Percentiles rank a stretch among this genome's conserved stretches.
These are phyloP conservation scores for Talaromyces sp. DNA, from an alignment of 2,329 filamentous ascomycete species.

Conservation along the genomic window DNA sequence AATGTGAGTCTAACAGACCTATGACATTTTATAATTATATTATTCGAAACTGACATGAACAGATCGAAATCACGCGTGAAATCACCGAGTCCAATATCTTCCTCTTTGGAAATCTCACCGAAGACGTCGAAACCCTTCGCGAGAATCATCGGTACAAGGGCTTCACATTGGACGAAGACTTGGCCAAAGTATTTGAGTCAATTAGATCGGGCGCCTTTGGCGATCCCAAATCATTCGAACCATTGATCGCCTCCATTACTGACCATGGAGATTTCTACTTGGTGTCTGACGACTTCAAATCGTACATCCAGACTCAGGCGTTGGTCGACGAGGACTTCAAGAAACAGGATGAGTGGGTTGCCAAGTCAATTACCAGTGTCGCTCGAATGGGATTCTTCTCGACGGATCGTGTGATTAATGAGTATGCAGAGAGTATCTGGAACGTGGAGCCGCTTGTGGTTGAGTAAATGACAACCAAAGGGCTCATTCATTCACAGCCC, in stretches of 20 bases:
- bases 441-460: constrained; percentile 76
- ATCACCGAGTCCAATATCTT: constrained; percentile 97
- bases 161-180: constrained; percentile 69
- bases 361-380: constrained; percentile 83
- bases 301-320: constrained; percentile 84
- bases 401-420: constrained; percentile 89
- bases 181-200: constrained; percentile 74
- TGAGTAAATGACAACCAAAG: not conserved
- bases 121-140: constrained; percentile 94
- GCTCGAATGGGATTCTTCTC: constrained; percentile 97
- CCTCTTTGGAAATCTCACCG: constrained; percentile 91
- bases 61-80: constrained; percentile 97
- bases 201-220: constrained; percentile 81
- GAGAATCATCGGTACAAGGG: constrained; percentile 80
- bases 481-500: not conserved
- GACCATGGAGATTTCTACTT: constrained; percentile 97
- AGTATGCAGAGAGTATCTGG: constrained; percentile 97
- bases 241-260: constrained; percentile 75
- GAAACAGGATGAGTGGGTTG: constrained; percentile 88
- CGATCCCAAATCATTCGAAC: constrained; percentile 69
- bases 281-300: constrained; percentile 94
- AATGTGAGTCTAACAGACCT: constrained; percentile 64
- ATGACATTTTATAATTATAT: not conserved
- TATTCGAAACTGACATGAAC: not conserved
- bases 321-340: constrained; percentile 88